Conservation (phyloP, 2,329 filamentous ascomycete genomes). For the Periconia macrospinosa region DNA sequence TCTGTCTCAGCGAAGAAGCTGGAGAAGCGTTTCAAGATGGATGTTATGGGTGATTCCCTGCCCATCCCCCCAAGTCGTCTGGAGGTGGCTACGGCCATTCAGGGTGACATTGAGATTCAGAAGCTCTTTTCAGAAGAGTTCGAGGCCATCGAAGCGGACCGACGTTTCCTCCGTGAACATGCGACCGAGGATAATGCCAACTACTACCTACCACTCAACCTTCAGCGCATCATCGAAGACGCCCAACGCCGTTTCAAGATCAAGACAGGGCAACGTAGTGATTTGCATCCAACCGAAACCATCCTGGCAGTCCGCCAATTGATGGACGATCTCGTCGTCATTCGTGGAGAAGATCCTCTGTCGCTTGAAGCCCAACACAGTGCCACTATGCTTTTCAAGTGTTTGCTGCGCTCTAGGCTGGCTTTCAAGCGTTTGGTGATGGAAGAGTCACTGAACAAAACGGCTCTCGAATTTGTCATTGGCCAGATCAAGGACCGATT, state of each 20-base stretch:
- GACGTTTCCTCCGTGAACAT: slow-evolving; percentile 71
- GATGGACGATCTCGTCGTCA: slow-evolving; percentile 77
- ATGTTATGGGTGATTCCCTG: slow-evolving; percentile 74
- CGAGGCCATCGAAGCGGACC: slow-evolving; percentile 74
- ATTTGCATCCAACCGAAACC: slow-evolving; percentile 85
- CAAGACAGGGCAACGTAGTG: slow-evolving; percentile 76
- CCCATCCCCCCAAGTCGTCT: slow-evolving; percentile 70
- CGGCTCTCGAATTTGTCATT: slow-evolving; percentile 89
- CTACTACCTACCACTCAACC: slow-evolving; percentile 91
- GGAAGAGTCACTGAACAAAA: slow-evolving; percentile 81
- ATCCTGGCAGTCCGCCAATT: slow-evolving; percentile 77
- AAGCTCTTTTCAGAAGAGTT: slow-evolving; percentile 85
- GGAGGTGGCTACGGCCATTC: slow-evolving; percentile 83
- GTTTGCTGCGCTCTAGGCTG: slow-evolving; percentile 82
- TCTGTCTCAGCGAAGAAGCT: slow-evolving; percentile 78
- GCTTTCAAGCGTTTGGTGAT: slow-evolving; percentile 92
- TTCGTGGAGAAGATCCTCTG: slow-evolving; percentile 80
- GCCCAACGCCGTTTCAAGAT: slow-evolving; percentile 90
- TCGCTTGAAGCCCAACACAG: slow-evolving; percentile 85
- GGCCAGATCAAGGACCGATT: slow-evolving; percentile 90
- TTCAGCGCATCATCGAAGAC: slow-evolving; percentile 86
- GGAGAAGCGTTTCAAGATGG: slow-evolving; percentile 78
- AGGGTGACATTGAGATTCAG: slow-evolving; percentile 86
- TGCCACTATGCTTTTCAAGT: slow-evolving; percentile 90
- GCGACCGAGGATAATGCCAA: slow-evolving; percentile 70